A percentile compares a stretch with the other conserved stretches of the same genome.
Evolutionary conservation across 2,329 filamentous ascomycete genomes (phyloP).

Genomic region (Allantophomopsis cytisporea): DNA sequence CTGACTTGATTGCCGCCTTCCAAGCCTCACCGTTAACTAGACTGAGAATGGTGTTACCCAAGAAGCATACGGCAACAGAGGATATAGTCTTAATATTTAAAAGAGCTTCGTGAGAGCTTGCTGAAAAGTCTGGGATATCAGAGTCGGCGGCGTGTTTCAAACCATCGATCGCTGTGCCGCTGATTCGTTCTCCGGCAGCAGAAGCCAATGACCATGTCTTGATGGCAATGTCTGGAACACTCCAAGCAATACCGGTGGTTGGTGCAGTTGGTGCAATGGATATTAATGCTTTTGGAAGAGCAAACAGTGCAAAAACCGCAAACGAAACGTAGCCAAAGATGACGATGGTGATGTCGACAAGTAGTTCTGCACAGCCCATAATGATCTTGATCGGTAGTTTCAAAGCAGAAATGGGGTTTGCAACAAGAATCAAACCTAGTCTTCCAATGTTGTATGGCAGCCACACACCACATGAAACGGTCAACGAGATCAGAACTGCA

Average conservation of each 20-base stretch:
- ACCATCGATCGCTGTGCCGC: conserved; percentile 33
- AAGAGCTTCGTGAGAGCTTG: conserved; percentile 60
- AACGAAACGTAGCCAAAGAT: conserved; percentile 40
- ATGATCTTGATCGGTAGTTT: conserved; percentile 60
- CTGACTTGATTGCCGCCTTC: neutral
- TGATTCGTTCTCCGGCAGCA: conserved; percentile 21
- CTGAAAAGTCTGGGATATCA: conserved; percentile 66
- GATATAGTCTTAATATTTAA: conserved; percentile 43
- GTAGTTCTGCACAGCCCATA: conserved; percentile 61
- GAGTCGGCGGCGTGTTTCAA: conserved; percentile 29
- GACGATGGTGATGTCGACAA: conserved; percentile 64
- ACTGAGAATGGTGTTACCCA: conserved; percentile 26
- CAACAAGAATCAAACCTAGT: conserved; percentile 63
- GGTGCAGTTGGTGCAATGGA: conserved; percentile 2
- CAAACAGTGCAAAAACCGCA: conserved; percentile 20
- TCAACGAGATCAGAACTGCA: conserved; percentile 75
- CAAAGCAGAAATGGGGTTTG: conserved; percentile 58
- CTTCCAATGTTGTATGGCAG: conserved; percentile 88
- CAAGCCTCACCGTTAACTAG: conserved; percentile 26
- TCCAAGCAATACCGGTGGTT: conserved; percentile 1
- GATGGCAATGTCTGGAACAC: neutral
- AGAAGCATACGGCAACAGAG: conserved; percentile 21
- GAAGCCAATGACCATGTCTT: conserved; percentile 11
- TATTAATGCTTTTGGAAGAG: conserved; percentile 6
- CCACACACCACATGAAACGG: conserved; percentile 75